A percentile compares a stretch with the other conserved stretches of the same genome.
Conservation (phyloP, 345 rosid genomes). For the Sisymbrium altissimum region DNA sequence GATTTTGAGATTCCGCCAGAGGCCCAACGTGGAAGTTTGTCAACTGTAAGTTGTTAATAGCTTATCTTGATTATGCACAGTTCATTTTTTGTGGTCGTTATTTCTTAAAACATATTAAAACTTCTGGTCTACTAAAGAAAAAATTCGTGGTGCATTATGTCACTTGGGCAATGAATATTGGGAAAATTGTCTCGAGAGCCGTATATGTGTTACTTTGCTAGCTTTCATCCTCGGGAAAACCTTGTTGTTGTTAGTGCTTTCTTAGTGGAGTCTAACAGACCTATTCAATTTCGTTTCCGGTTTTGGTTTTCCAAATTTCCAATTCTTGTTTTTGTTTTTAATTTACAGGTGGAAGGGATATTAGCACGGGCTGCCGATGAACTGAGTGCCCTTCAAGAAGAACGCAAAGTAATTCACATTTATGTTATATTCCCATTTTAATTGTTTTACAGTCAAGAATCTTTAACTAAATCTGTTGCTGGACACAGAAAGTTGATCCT, state of each 20-base stretch:
- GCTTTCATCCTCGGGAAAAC: neutral
- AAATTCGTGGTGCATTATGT: neutral
- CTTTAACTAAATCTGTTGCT: conserved; percentile 8
- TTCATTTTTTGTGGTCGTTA: neutral
- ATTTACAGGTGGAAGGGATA: conserved; percentile 73
- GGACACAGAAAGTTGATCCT: conserved; percentile 73
- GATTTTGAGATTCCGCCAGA: conserved; percentile 96
- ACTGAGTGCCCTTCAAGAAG: conserved; percentile 84
- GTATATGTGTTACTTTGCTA: neutral
- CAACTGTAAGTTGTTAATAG: conserved; percentile 55
- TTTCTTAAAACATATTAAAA: neutral
- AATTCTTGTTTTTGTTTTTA: neutral
- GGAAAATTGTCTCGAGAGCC: neutral
- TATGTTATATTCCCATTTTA: neutral
- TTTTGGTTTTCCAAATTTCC: neutral
- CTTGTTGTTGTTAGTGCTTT: neutral
- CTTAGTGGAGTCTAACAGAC: neutral
- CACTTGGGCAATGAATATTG: neutral
- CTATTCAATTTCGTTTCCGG: neutral
- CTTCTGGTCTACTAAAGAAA: neutral
- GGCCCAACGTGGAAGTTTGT: conserved; percentile 91
- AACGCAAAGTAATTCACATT: conserved; percentile 59
- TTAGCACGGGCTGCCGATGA: conserved; percentile 77
- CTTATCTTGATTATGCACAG: conserved; percentile 1
- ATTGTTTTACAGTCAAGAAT: neutral